These are phyloP conservation scores for Fusarium sterilihyphosum DNA, from an alignment of 2,329 filamentous ascomycete species.

Conservation along the genomic window DNA sequence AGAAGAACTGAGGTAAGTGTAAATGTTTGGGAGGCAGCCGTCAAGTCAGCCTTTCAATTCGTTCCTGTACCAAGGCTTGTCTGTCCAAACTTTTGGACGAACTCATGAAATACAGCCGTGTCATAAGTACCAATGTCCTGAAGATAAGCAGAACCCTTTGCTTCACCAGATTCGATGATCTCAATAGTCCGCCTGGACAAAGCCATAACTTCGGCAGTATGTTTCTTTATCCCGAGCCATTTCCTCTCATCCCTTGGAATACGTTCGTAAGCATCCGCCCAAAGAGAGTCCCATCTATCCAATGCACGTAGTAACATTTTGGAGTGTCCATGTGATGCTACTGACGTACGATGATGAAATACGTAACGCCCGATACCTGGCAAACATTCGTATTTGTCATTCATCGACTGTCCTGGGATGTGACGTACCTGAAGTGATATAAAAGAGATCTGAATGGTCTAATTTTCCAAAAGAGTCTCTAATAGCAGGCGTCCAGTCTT, in stretches of 20 bases:
- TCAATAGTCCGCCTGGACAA: constrained; percentile 10
- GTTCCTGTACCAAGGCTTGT: no score
- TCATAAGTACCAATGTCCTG: constrained; percentile 5
- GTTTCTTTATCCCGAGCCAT: constrained; percentile 20
- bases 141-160: neutral
- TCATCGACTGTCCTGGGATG: rapidly evolving
- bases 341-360: constrained; percentile 18
- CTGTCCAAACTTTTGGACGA: constrained; percentile 1
- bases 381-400: neutral
- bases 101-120: constrained; percentile 10
- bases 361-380: constrained; percentile 5
- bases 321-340: neutral
- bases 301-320: neutral
- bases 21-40: neutral
- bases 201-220: constrained; percentile 5
- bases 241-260: neutral
- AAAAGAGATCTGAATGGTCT: neutral
- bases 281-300: constrained; percentile 26
- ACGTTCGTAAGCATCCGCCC: neutral
- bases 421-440: neutral
- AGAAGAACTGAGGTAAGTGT: neutral
- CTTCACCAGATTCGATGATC: neutral
- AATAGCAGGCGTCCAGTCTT: neutral
- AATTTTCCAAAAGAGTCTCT: neutral
- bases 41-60: neutral